Evolutionary conservation across 306 rosid genomes (phyloP).

Genomic region (Heteromeles arbutifolia): DNA sequence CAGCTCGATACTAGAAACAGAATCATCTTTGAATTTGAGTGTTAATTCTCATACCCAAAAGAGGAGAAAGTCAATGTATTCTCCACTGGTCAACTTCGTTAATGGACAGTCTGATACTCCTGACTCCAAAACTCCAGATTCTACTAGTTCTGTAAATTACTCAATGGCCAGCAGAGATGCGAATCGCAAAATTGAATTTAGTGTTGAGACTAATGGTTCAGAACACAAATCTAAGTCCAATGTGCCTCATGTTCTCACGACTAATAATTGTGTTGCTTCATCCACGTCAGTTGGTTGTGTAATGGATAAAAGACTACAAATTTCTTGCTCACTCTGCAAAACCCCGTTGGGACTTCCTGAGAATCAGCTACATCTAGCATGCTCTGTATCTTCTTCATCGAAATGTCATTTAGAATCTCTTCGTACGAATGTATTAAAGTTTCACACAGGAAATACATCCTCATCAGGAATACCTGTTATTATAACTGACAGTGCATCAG

Average conservation of each 20-base stretch:
- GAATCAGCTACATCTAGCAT: conserved; percentile 46
- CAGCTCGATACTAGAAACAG: conserved; percentile 42
- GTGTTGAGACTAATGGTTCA: conserved; percentile 16
- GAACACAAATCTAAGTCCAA: conserved; percentile 22
- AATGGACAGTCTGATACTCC: conserved; percentile 33
- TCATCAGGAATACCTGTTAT: conserved; percentile 36
- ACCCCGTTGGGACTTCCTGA: conserved; percentile 67
- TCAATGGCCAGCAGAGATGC: conserved; percentile 25
- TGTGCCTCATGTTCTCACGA: conserved; percentile 22
- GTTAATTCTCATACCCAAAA: conserved; percentile 75
- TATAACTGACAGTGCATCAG: conserved; percentile 48
- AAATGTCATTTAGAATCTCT: conserved; percentile 55
- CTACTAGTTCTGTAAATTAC: conserved; percentile 18
- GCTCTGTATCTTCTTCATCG: conserved; percentile 49
- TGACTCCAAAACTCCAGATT: conserved; percentile 32
- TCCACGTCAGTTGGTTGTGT: conserved; percentile 30
- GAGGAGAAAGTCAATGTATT: conserved; percentile 49
- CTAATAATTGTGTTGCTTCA: conserved; percentile 18
- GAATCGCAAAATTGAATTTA: conserved; percentile 37
- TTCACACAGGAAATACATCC: conserved; percentile 17
- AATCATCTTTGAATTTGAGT: conserved; percentile 56
- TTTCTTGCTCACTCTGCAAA: conserved; percentile 73
- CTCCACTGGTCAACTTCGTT: conserved; percentile 31
- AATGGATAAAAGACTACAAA: conserved; percentile 37
- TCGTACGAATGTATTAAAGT: conserved; percentile 27